Base-by-base conservation (phyloP, 1,284 basidiomycete species). In the Cryptococcus hybrid region DNA sequence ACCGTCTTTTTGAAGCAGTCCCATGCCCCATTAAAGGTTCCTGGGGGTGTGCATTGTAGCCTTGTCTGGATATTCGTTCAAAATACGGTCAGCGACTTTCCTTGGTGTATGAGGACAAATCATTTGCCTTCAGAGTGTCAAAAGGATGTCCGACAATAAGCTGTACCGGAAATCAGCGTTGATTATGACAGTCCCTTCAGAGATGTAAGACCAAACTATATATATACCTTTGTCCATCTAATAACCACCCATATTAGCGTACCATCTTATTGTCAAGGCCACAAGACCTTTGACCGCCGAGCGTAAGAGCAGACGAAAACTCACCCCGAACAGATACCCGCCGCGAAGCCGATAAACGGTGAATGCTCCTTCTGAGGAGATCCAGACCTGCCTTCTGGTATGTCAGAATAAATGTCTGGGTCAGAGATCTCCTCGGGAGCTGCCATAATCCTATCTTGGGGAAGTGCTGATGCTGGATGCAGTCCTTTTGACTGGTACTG, bases 1-100 rank as follows among this genome's bases (percentile, higher is more conserved):
- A 77, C 60, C 0, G 74, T 76, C 43, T 64, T 59, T 1, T n/a
- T n/a, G n/a, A n/a, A n/a, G n/a, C n/a, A n/a, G n/a, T n/a, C n/a
- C n/a, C n/a, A n/a, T n/a, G n/a, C n/a, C n/a, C n/a, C n/a, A n/a
- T n/a, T 60, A 60, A 66, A 79, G 9, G 69, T 70, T n/a, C 72
- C 71, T 11, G 63, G 61, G 7, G 78, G 77, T 3, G 73, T 62
- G 52, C 75, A 76, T 70, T 79, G 78, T 53, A 78, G 49, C 15
- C 49, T 67, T 71, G 48, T 13, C 4, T 2, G 3, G 24, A 24
- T 24, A 24, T 24, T 24, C 24, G 24, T 24, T 24, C 24, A 24
- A 11, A 45, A 56, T 9, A 30, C 3, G 42, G 40, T 55, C 48
- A 42, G 54, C 45, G 7, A 9, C 24, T 13, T 7, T 37, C 18